Conservation (phyloP, 1,284 basidiomycete genomes). For the Cryptococcus maquisensis region DNA sequence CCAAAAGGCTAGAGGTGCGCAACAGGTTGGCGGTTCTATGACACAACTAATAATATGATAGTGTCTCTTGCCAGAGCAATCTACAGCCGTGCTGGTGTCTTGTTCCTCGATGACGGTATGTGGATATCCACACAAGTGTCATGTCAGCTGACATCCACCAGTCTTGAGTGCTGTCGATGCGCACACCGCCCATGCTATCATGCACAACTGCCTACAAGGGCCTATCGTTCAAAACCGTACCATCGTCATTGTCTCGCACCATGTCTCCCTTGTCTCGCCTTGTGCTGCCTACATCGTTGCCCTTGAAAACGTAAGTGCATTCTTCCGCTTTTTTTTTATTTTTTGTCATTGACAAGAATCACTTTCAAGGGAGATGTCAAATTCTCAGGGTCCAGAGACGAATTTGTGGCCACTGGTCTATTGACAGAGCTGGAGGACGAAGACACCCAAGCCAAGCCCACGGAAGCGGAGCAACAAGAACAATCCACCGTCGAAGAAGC, state of each 20-base stretch:
- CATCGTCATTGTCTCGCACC: constrained; percentile 82
- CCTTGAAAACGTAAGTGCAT: constrained; percentile 65
- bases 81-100: constrained; percentile 79
- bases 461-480: constrained; percentile 49
- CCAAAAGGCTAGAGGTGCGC: constrained; percentile 81
- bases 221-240: constrained; percentile 76
- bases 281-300: constrained; percentile 54
- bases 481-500: constrained; percentile 47
- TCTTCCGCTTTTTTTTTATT: neutral
- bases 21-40: neutral
- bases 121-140: neutral
- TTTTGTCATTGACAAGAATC: neutral
- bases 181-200: constrained; percentile 81
- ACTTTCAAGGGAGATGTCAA: constrained; percentile 58
- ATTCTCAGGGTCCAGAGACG: constrained; percentile 64
- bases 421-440: constrained; percentile 64
- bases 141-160: constrained; percentile 4
- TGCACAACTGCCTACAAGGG: constrained; percentile 74
- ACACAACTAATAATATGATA: constrained; percentile 29
- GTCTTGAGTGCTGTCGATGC: constrained; percentile 60
- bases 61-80: constrained; percentile 85
- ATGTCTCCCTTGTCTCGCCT: constrained; percentile 50
- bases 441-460: constrained; percentile 49
- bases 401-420: constrained; percentile 64
- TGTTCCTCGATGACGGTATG: constrained; percentile 81